Evolutionary conservation across 2,329 filamentous ascomycete species (phyloP).

Genomic region (Cryphonectria radicalis): DNA sequence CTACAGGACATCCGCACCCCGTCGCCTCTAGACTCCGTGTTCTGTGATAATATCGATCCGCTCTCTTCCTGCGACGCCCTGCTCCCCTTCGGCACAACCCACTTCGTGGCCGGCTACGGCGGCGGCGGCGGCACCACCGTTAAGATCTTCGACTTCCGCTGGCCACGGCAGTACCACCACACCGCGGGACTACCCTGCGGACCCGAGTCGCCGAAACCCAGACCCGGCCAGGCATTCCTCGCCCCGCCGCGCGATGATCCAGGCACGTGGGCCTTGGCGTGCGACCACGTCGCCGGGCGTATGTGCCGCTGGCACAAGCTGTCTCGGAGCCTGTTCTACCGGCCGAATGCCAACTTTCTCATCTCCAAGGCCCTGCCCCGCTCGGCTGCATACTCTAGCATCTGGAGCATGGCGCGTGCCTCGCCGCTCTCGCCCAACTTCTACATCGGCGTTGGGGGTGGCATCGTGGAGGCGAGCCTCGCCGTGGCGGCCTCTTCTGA

Average conservation of each 20-base stretch:
- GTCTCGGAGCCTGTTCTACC: conserved; percentile 48
- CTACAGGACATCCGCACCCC: conserved; percentile 57
- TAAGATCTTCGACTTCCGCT: conserved; percentile 60
- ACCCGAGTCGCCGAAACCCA: conserved; percentile 40
- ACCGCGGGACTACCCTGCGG: conserved; percentile 53
- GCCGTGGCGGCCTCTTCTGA: conserved; percentile 30
- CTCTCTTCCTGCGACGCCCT: conserved; percentile 51
- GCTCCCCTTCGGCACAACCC: conserved; percentile 53
- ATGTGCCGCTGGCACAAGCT: conserved; percentile 54
- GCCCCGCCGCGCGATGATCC: conserved; percentile 25
- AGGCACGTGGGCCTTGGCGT: conserved; percentile 35
- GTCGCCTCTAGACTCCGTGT: conserved; percentile 51
- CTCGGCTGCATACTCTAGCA: conserved; percentile 31
- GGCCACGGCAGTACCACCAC: conserved; percentile 52
- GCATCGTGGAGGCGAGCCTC: conserved; percentile 49
- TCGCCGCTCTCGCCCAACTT: conserved; percentile 52
- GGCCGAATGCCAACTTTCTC: conserved; percentile 54
- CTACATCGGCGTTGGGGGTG: conserved; percentile 54
- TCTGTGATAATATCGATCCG: conserved; percentile 58
- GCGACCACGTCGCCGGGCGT: conserved; percentile 40
- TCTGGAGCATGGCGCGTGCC: conserved; percentile 54
- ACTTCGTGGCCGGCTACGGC: conserved; percentile 56
- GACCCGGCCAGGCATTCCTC: conserved; percentile 39
- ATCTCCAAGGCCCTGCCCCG: conserved; percentile 41
- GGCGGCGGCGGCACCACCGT: conserved; percentile 49